Evolutionary conservation across 73 alveolate genomes (phyloP).

Genomic region (Paramecium pentaurelia): DNA sequence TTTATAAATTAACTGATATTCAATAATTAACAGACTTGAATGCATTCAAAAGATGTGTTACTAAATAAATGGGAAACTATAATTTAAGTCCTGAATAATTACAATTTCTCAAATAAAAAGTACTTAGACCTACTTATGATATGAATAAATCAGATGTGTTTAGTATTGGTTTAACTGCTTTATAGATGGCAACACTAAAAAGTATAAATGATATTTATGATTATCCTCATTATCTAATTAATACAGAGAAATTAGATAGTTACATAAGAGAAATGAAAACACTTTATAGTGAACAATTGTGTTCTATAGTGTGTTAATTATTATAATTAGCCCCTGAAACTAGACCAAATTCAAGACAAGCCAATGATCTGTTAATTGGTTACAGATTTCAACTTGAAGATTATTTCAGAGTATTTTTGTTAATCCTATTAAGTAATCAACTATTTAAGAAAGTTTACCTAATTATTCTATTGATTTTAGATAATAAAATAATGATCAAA

Average conservation of each 20-base stretch:
- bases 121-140: neutral
- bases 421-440: neutral
- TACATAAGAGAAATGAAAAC: neutral
- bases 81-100: constrained; percentile 13
- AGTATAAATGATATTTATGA: neutral
- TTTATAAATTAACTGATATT: neutral
- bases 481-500: neutral
- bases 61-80: neutral
- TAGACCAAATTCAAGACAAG: neutral
- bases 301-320: constrained; percentile 31
- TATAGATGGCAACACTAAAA: neutral
- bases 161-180: neutral
- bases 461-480: neutral
- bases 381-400: neutral
- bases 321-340: constrained; percentile 14
- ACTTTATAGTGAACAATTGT: neutral
- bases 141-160: neutral
- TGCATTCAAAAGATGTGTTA: neutral
- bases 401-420: neutral
- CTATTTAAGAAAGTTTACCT: neutral
- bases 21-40: neutral
- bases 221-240: neutral
- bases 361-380: neutral
- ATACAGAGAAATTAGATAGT: neutral
- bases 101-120: neutral